Base-by-base conservation (phyloP, 257 asterid species). In the Eucommia ulmoides region DNA sequence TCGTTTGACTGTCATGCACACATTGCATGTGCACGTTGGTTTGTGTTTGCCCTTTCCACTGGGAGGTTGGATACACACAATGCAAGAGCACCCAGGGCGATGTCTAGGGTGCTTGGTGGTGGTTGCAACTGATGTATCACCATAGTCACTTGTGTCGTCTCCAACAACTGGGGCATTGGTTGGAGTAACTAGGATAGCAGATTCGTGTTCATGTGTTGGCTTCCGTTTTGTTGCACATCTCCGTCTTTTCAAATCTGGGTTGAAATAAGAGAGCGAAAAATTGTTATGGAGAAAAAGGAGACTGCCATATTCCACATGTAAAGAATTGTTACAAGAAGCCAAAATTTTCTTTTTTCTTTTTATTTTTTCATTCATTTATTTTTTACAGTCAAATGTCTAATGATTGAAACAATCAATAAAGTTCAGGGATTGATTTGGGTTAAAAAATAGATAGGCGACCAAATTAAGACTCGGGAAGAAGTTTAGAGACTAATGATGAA, bases 11-110 rank as follows among this genome's bases (percentile, higher is more conserved):
- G 98, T 89, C 94, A 80, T 76, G 83, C 98, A 89, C 44, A 89
- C 94, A 49, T 85, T 89, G 96, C 98, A 89, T 2, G 66, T 60
- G 65, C 98, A 89, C 0, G 94, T 74, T 51, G 98, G 94, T 77
- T 89, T 78, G 82, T 89, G 98, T 49, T 85, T 89, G 51, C 94
- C 98, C 63, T 85, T 89, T 50, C 98, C 96, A 47, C 98, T 89
- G 0, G 98, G 98, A 42, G 98, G 98, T 71, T 89, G 98, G 73
- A 89, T 89, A 79, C 98, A 89, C 53, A 85, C 96, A 19, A 89
- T 85, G 82, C 98, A 89, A 23, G 98, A 84, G 68, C 98, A 89
- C 59, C 98, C 98, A 14, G 94, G 93, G 21, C 93, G 89, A 54
- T 84, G 95, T 78, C 97, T 73, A 0, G 97, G 97, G 63, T 88